Base-by-base conservation (phyloP, 257 asterid genomes). In the Gynochthodes officinalis region DNA sequence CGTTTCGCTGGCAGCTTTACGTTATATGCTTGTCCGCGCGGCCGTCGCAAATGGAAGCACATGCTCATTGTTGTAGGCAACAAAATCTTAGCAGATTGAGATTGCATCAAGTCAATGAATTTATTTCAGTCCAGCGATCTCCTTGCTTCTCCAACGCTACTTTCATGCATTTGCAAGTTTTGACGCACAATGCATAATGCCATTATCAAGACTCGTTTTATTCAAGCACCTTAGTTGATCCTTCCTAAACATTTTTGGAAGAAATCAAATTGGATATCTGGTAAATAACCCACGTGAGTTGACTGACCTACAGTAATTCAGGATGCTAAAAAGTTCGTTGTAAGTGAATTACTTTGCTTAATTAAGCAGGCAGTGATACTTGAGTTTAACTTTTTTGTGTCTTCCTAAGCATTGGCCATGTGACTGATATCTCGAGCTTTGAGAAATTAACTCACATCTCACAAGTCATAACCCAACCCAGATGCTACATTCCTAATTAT, bases 391-490 rank as follows among this genome's bases (percentile, higher is more conserved):
- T 53, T 2, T 53, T 0, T 25, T 49, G 13, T 53, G 30, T 53
- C 49, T 59, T 54, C 82, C 77, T 77, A 64, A 72, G 79, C 74
- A 67, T 72, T 62, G 60, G 83, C 92, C 93, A 87, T 87, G 96
- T 89, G 93, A 80, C 75, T 28, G 21, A 76, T 67, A 78, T 85
- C 75, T 87, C 76, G 91, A 77, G 71, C 68, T 67, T 67, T 71
- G 90, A 82, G 83, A 64, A 40, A 64, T 64, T 64, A 10, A 19
- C 52, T 53, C 57, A 48, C 53, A 48, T 12, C 13, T 48, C 57
- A 50, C 10, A 35, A 63, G 68, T 39, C 7, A 50, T 21, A 50
- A 9, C 60, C 60, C 30, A 8, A 53, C 14, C 60, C 60, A 50
- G 57, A 50, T 50, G 5, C 28, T 16, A 52, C 37, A 43, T 71